Base-by-base conservation (phyloP, 2,329 filamentous ascomycete species). In the Aspergillus puulaauensis region DNA sequence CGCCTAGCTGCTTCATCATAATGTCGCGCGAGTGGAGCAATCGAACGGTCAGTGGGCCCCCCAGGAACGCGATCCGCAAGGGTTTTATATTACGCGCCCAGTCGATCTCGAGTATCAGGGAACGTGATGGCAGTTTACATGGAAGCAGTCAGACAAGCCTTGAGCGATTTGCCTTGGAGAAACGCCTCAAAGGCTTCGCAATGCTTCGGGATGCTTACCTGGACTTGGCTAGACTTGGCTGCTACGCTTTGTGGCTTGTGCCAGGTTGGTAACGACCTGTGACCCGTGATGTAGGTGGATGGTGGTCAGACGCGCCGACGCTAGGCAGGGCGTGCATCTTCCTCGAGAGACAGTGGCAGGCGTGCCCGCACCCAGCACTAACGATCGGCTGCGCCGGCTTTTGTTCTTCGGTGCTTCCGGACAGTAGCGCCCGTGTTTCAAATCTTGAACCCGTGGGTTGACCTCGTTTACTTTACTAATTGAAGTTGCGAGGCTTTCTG, bases 161-260 rank as follows among this genome's bases (percentile, higher is more conserved):
- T 17, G 27, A 40, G 47, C 39, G 24, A 23, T n/a, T 14, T 12
- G 27, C n/a, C 24, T 50, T 21, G 15, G 23, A 24, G 24, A 12
- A 5, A 8, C 5, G 47, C 39, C 37, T 31, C 46, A 35, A 54
- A 52, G 39, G 44, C 45, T 58, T 44, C 37, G 31, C 24, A 52
- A 49, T 52, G 56, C 56, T 58, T 58, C 27, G 27, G 51, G 41
- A 21, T 43, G 46, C 56, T 58, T 58, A 55, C 47, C 46, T n/a
- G 14, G 47, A 7, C 47, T 54, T 55, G 40, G 47, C 47, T n/a
- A 19, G 35, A 37, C 35, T 37, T 37, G 35, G 35, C 35, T 37
- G 15, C 31, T 39, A 35, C 19, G 33, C 46, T 46, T 31, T 45
- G 6, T 52, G 17, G 27, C 23, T 31, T 45, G 6, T 48, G 17